Percentiles rank a stretch among this genome's conserved stretches.
phyloP scores from a whole-genome alignment of 2,329 filamentous ascomycete species.

The Dactylellina haptotyla region DNA sequence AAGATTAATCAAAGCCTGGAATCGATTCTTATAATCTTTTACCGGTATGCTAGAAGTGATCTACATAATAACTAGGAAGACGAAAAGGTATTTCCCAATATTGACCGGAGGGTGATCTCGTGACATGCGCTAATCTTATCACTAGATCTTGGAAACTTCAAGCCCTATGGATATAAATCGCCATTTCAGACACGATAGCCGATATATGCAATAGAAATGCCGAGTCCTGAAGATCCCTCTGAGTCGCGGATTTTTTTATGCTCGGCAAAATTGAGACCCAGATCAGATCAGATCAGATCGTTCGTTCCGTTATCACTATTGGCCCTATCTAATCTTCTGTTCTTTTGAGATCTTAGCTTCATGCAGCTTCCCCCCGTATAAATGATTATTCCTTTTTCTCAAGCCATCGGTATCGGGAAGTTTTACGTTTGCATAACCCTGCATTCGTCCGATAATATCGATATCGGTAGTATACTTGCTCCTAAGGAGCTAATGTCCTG shows the following conservation, averaged over 20 bases:
- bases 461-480: background rate
- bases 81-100: no score
- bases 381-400: constrained; percentile 2
- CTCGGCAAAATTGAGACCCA: background rate
- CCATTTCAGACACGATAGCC: no score
- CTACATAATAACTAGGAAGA: no score
- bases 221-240: no score
- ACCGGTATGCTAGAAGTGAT: no score
- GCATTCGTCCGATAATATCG: background rate
- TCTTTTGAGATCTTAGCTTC: constrained; percentile 13
- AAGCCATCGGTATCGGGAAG: constrained; percentile 9
- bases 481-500: background rate
- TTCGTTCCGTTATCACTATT: background rate
- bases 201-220: no score
- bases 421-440: constrained; percentile 5
- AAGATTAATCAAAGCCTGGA: no score
- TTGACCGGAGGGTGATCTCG: background rate
- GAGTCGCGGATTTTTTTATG: no score
- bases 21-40: no score
- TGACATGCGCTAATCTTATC: background rate
- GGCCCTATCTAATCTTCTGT: background rate
- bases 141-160: background rate
- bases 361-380: background rate
- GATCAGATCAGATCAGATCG: background rate
- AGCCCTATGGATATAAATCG: no score